Percentiles rank a stretch among this genome's conserved stretches.
phyloP scores from a whole-genome alignment of 2,329 filamentous ascomycete species.

The Aspergillus novoparasiticus region DNA sequence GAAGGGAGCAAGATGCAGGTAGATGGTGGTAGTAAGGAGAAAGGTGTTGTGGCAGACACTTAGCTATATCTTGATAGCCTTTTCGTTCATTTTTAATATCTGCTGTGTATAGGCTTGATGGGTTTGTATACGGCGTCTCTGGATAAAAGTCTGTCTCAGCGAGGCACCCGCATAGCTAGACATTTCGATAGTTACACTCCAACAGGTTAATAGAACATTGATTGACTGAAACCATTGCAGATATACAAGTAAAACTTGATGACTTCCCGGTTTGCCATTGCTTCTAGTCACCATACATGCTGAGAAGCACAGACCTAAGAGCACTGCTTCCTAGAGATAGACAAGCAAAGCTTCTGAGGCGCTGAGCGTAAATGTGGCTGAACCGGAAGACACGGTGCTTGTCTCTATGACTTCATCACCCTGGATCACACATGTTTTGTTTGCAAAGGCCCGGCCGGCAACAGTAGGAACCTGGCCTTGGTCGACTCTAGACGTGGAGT shows the following conservation, averaged over 20 bases:
- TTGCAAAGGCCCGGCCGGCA: conserved; percentile 50
- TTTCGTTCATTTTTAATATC: too few species aligned
- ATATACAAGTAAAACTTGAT: neutral
- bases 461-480: conserved; percentile 47
- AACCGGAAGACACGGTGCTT: conserved; percentile 26
- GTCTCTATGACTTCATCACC: conserved; percentile 37
- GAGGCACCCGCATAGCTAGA: too few species aligned
- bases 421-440: conserved; percentile 49
- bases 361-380: conserved; percentile 44
- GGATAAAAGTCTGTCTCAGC: too few species aligned
- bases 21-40: too few species aligned
- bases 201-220: too few species aligned
- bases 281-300: neutral
- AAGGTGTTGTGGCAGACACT: too few species aligned
- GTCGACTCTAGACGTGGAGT: conserved; percentile 49
- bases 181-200: too few species aligned
- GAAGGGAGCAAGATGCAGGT: too few species aligned
- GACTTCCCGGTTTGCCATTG: neutral
- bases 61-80: too few species aligned
- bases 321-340: conserved; percentile 36
- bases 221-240: too few species aligned
- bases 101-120: too few species aligned
- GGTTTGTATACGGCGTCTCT: too few species aligned
- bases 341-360: conserved; percentile 55
- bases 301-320: neutral